Evolutionary conservation across 495 filamentous ascomycete genomes (phyloP), one percentile per base, ranked within the genome.

Genomic region (Lichenothelia convexa): DNA sequence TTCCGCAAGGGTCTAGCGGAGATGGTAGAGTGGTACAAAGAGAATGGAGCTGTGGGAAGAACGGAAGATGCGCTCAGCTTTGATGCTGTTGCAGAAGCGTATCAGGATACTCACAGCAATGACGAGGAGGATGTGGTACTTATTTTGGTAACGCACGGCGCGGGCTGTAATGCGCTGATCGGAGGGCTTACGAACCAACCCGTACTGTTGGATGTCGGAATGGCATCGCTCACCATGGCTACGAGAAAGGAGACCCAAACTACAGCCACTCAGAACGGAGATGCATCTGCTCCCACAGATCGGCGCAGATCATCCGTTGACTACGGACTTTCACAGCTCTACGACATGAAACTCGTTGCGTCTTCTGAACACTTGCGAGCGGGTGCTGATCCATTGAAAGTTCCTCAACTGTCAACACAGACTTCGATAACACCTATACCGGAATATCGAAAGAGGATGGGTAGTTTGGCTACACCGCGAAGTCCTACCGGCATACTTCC

Each of bases 61-160:
- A 33, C 41, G 41, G 32, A 52, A 44, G 43, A 50, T 40, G 26
- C 41, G 21, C 43, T 41, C 5, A 35, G 42, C 7, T 40, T 54
- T 7, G 33, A 45, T 27, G 39, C 34, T 21, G 46, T 44, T 0
- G 32, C 42, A 5, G 42, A 49, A 2, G 48, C 49, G 5, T 40
- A 39, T 16, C 47, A 57, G 3, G 30, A 40, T n/a, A 59, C 68
- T 38, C 59, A 67, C 4, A 57, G 62, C 11, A 62, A 68, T 9
- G 59, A 67, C 2, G 67, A 75, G 18, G 59, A 66, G 3, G 81
- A 95, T 46, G 67, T 80, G 0, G 72, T 95, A 5, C 56, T 99
- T n/a, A 66, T 99, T 20, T 56, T 99, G 9, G 82, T 99, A 34
- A 93, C 91, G 0, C 89, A 99, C 48, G 87, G 87, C n/a, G 91